Base-by-base conservation (phyloP, 805 yeast species). In the Groenewaldozyma salmanticensis region DNA sequence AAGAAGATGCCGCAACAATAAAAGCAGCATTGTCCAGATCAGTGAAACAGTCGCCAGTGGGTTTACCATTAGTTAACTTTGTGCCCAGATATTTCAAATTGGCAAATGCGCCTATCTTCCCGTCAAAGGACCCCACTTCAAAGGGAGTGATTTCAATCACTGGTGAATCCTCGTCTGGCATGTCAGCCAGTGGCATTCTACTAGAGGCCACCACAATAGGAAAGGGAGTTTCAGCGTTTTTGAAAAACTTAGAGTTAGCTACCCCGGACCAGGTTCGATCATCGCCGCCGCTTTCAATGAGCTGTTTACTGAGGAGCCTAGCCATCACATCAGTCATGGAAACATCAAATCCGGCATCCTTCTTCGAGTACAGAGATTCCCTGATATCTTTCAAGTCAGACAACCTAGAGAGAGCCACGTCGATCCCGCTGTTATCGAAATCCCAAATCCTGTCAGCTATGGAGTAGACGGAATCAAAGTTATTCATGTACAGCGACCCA, bases 51-150 rank as follows among this genome's bases (percentile, higher is more conserved):
- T 54, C 52, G 27, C 58, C 59, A 9, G 57, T 51, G 4, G 83
- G 78, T 18, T 54, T 45, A 24, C 95, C 95, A 44, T 74, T 68
- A 18, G 67, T 53, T 24, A 80, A 68, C 18, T 68, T 59, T 1
- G 94, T 70, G 9, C 95, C 95, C 37, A 83, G 58, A 55, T 80
- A 85, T 57, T 75, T 70, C 27, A 77, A 59, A 42, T 79, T 77
- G 9, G 77, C 65, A 58, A 86, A 85, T 2, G 81, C 65, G 42
- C 70, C 65, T 38, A 83, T 60, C 1, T 81, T 66, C 11, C 85
- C 81, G 55, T 87, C 95, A 90, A 90, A 86, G 2, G 90, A 77
- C n/a, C 95, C 95, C 51, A 86, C 60, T 57, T 79, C 82, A 50
- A 65, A 77, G 7, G 94, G 87, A 40, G 55, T 60, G 42, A 64